Percentiles rank a stretch among this genome's conserved stretches.
Conservation (phyloP, 345 rosid genomes). For the Mangifera indica region DNA sequence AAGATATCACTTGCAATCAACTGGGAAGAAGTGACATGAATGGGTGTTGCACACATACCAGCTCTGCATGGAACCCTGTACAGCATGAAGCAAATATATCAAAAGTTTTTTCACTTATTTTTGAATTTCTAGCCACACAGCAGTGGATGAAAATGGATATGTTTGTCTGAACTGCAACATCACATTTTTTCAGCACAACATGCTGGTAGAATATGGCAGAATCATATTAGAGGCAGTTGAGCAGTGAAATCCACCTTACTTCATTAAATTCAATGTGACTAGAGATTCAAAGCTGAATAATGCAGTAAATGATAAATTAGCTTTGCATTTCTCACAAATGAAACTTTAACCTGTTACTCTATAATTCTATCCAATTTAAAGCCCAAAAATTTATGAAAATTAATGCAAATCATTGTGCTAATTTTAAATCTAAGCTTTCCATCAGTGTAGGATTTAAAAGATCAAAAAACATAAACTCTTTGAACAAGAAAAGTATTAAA, state of each 20-base stretch:
- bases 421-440: too few relatives aligned
- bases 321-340: too few relatives aligned
- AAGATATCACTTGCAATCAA: slow-evolving; percentile 89
- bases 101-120: background rate
- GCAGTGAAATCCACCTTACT: too few relatives aligned
- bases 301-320: too few relatives aligned
- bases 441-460: too few relatives aligned
- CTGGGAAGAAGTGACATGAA: slow-evolving; percentile 93
- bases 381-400: too few relatives aligned
- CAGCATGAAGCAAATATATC: background rate
- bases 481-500: background rate
- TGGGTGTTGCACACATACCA: slow-evolving; percentile 83
- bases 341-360: too few relatives aligned
- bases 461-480: background rate
- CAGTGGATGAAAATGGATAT: background rate
- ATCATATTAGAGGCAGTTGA: too few relatives aligned
- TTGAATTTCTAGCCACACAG: background rate
- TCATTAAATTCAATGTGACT: background rate
- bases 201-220: background rate
- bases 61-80: slow-evolving; percentile 86
- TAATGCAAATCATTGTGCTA: too few relatives aligned
- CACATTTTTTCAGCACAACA: background rate
- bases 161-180: background rate
- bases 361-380: too few relatives aligned
- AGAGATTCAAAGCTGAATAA: background rate